A percentile compares a stretch with the other conserved stretches of the same genome.
Conservation (phyloP, 306 rosid genomes). For the Acmispon strigosus region DNA sequence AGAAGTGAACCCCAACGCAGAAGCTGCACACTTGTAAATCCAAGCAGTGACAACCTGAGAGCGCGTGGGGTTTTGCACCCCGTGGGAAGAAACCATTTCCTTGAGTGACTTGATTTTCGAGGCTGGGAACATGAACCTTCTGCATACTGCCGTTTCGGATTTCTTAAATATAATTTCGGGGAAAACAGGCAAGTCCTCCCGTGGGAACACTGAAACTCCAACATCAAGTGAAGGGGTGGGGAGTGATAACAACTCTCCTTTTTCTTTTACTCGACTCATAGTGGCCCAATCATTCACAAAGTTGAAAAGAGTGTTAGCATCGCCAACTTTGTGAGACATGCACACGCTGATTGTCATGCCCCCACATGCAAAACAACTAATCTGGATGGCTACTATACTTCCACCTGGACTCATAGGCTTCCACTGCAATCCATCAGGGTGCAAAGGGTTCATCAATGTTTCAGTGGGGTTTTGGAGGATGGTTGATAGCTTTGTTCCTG, state of each 20-base stretch:
- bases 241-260: neutral
- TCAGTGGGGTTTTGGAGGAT: constrained; percentile 24
- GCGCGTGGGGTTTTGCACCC: constrained; percentile 35
- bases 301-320: constrained; percentile 24
- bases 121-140: constrained; percentile 38
- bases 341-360: constrained; percentile 39
- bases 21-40: constrained; percentile 17
- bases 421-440: constrained; percentile 33
- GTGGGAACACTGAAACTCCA: neutral
- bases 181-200: neutral
- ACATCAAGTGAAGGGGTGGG: neutral
- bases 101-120: constrained; percentile 27
- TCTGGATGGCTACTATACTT: constrained; percentile 31
- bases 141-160: neutral
- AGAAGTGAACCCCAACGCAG: constrained; percentile 7
- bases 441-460: constrained; percentile 7
- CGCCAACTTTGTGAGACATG: constrained; percentile 44
- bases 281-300: constrained; percentile 51
- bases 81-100: neutral
- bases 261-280: neutral
- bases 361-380: constrained; percentile 36
- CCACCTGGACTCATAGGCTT: neutral
- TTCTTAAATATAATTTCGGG: neutral
- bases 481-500: neutral
- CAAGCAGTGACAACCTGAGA: constrained; percentile 35